A percentile compares a stretch with the other conserved stretches of the same genome.
Evolutionary conservation across 2,329 filamentous ascomycete genomes (phyloP).

Genomic region (Apiospora hydei): DNA sequence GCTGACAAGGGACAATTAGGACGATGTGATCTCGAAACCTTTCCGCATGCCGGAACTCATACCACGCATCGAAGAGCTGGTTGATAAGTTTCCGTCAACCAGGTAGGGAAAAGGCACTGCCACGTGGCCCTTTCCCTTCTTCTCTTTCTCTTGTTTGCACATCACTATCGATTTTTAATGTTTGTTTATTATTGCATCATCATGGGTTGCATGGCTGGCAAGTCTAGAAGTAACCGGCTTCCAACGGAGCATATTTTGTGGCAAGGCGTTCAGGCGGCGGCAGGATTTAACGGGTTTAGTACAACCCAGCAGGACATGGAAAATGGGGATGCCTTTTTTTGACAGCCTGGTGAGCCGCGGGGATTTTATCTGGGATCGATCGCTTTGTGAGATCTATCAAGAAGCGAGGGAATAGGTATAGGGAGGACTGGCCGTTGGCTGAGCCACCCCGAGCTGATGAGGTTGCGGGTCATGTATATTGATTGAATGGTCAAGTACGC

Average conservation of each 20-base stretch:
- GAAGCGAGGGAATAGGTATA: not conserved
- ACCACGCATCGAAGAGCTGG: slow-evolving; percentile 69
- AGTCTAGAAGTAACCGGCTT: slow-evolving; percentile 8
- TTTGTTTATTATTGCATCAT: not conserved
- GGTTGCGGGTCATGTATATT: not conserved
- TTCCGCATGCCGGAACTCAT: slow-evolving; percentile 78
- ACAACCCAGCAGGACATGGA: not conserved
- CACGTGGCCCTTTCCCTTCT: not conserved
- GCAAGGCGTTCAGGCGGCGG: slow-evolving; percentile 18
- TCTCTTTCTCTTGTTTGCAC: not conserved
- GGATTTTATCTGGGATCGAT: not conserved
- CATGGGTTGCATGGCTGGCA: slow-evolving; percentile 11
- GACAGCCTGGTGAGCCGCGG: not conserved
- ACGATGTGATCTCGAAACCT: slow-evolving; percentile 81
- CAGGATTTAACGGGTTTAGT: not conserved
- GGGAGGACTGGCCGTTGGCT: not conserved
- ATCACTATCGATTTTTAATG: slow-evolving; percentile 13
- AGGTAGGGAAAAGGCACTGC: not conserved
- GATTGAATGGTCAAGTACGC: not conserved
- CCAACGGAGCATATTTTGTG: not conserved
- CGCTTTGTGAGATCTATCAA: not conserved
- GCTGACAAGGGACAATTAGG: slow-evolving; percentile 50
- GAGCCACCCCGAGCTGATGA: not conserved
- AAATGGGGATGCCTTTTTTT: not conserved
- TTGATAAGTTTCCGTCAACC: slow-evolving; percentile 33